phyloP scores from a whole-genome alignment of 805 yeast genomes.

The Blastobotrys mokoenaii region DNA sequence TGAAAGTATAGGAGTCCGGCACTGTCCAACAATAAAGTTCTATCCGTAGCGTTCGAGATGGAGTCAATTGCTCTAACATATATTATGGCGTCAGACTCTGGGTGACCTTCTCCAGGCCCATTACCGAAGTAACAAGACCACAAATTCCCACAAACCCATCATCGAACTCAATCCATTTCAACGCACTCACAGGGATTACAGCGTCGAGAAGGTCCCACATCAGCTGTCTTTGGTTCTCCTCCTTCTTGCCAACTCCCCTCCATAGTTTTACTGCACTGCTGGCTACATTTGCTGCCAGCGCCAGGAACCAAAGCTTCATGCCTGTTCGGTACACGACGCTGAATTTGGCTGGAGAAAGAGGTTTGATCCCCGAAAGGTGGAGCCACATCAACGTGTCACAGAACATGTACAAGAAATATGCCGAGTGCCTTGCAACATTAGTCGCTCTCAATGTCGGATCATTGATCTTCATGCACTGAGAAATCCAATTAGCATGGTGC shows the following conservation, averaged over 20 bases:
- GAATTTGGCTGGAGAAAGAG: constrained; percentile 23
- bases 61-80: no score
- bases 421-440: constrained; percentile 27
- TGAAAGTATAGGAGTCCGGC: no score
- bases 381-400: constrained; percentile 30
- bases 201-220: constrained; percentile 71
- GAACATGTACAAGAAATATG: constrained; percentile 28
- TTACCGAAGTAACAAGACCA: constrained; percentile 70
- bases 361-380: constrained; percentile 24
- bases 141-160: constrained; percentile 80
- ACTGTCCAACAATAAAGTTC: no score
- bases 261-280: constrained; percentile 49
- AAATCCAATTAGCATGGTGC: constrained; percentile 56
- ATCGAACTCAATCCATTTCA: constrained; percentile 49
- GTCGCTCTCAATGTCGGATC: constrained; percentile 48
- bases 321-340: constrained; percentile 38
- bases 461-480: constrained; percentile 57
- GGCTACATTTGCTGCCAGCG: constrained; percentile 53
- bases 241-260: constrained; percentile 36
- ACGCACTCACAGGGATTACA: constrained; percentile 64
- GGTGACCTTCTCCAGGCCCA: constrained; percentile 63
- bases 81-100: no score
- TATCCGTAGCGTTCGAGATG: no score
- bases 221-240: constrained; percentile 50
- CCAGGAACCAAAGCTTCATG: constrained; percentile 70